Evolutionary conservation across 495 filamentous ascomycete genomes (phyloP).

Genomic region (Penicillium nucicola): DNA sequence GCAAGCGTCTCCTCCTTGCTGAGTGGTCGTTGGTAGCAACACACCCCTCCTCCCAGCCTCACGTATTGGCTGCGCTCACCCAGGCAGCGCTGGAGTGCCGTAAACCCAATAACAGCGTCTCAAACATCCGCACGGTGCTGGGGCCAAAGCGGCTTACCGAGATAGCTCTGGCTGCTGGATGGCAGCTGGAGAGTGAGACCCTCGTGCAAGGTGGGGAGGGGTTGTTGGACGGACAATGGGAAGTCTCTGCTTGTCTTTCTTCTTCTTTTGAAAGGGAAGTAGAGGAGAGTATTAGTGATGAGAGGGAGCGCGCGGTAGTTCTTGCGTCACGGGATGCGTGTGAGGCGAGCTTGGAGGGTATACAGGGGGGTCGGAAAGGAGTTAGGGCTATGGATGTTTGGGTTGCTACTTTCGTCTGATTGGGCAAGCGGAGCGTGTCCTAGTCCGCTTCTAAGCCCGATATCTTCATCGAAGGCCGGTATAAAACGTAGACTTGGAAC

Average conservation of each 20-base stretch:
- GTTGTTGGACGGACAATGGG: conserved; percentile 46
- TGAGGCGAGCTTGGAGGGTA: conserved; percentile 23
- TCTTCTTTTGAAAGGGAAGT: conserved; percentile 24
- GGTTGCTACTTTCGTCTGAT: conserved; percentile 34
- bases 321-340: conserved; percentile 32
- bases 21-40: conserved; percentile 35
- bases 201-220: conserved; percentile 26
- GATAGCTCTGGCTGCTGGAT: conserved; percentile 20
- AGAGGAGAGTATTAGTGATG: conserved; percentile 23
- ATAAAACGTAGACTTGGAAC: no score
- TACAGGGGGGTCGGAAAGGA: conserved; percentile 27
- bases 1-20: conserved; percentile 32
- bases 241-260: conserved; percentile 32
- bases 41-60: conserved; percentile 18
- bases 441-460: no score
- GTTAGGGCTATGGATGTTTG: conserved; percentile 49
- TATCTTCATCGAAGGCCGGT: no score
- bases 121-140: conserved; percentile 46
- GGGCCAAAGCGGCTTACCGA: conserved; percentile 28
- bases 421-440: conserved; percentile 5
- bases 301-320: conserved; percentile 33
- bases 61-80: conserved; percentile 22
- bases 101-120: conserved; percentile 17
- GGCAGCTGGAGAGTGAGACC: conserved; percentile 26
- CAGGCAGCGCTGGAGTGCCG: conserved; percentile 23